These are phyloP conservation scores for Ceratocystis cubensis DNA, from an alignment of 2,329 filamentous ascomycete species.

Conservation along the genomic window DNA sequence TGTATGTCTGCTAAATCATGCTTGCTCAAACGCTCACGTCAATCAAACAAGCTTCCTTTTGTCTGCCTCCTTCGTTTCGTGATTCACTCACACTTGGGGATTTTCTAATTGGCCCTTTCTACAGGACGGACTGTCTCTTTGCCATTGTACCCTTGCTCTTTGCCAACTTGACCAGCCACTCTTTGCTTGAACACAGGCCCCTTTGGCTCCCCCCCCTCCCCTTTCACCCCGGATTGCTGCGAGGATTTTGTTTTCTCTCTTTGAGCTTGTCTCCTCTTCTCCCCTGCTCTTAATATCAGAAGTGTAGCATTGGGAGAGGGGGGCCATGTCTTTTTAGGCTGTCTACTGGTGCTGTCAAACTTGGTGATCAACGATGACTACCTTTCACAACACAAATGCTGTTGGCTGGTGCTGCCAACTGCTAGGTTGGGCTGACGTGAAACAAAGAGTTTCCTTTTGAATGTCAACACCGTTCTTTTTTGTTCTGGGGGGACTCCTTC, in stretches of 20 bases:
- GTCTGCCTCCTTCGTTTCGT: not conserved
- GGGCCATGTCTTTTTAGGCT: not conserved
- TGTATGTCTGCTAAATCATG: not conserved
- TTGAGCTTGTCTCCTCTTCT: not conserved
- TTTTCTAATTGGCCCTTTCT: not conserved
- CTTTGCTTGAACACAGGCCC: not conserved
- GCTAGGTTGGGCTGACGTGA: not conserved
- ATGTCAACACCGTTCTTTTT: not conserved
- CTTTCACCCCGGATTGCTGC: not conserved
- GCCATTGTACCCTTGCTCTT: not conserved
- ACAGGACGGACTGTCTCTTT: not conserved
- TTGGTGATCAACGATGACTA: not conserved
- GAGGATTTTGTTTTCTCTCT: conserved; percentile 9
- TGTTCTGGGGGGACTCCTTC: too few species aligned
- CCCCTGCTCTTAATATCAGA: conserved; percentile 7
- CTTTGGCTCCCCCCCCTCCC: not conserved
- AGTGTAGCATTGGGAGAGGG: not conserved
- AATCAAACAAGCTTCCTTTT: not conserved
- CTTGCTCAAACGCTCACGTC: not conserved
- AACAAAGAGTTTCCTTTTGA: not conserved
- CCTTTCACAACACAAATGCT: not conserved
- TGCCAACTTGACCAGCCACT: not conserved
- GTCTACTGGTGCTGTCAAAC: conserved; percentile 4
- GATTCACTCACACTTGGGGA: not conserved
- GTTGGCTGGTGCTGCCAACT: not conserved